Base-by-base conservation (phyloP, 2,329 filamentous ascomycete species). In the Aureobasidium uvarum region DNA sequence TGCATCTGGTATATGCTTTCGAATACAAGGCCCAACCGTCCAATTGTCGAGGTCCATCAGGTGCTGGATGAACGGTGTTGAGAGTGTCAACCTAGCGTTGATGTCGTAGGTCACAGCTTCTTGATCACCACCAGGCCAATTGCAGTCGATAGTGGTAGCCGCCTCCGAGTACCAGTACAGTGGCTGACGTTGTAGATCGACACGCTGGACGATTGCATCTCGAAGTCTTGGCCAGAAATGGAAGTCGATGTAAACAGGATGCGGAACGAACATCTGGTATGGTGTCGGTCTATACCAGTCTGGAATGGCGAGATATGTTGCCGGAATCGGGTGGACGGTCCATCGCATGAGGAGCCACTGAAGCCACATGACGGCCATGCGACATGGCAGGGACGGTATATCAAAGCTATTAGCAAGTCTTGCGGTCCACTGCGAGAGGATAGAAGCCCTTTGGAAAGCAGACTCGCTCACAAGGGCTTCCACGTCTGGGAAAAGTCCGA, bases 281-380 rank as follows among this genome's bases (percentile, higher is more conserved):
- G 84, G 81, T 1, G 83, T 79, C 1, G 91, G 91, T 0, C 82
- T 83, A 50, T 88, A 78, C 85, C 89, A 95, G 3, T 85, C 80
- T 0, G 91, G 91, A 11, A 96, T 78, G 2, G 88, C 84, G 31
- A 90, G 85, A 74, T 89, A 92, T 76, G 92, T 95, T 70, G 92
- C 89, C 66, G 83, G 82, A 0, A 89, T 90, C 0, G 91, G 90
- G 20, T 85, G 84, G 63, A 95, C 88, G 74, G 91, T 87, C 90
- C 91, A 96, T 45, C 76, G 75, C 89, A 94, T 92, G 69, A 91
- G 74, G 7, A 43, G 31, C 64, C 64, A 66, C 3, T 43, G 36
- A 5, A 55, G 41, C 36, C 41, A 62, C 56, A 66, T 62, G 13
- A 58, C 13, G 18, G 56, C 56, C 64, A 66, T 39, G 45, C 55